Evolutionary conservation across 78 protist genomes (phyloP), one percentile per base, ranked within the genome.

Genomic region (Dictyostelium citrinum): DNA sequence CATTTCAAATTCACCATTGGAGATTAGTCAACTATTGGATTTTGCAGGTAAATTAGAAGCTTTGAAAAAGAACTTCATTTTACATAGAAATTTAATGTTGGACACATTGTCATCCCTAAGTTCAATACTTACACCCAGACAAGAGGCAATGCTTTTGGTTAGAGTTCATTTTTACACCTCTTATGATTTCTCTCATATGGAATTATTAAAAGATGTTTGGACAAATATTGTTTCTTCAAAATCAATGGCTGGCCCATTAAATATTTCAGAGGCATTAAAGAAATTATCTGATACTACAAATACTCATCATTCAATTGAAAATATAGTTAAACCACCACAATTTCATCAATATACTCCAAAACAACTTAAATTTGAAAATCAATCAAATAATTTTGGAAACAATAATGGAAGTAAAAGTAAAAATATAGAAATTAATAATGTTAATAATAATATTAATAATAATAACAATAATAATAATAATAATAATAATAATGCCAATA

Each of bases 341-440:
- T 86, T 86, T 82, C 92, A 86, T 77, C 92, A 86, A 64, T 86
- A 86, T 35, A 77, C 81, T n/a, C 92, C 92, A 37, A 86, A 86
- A 35, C 45, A 33, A 24, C 51, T 41, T 9, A 83, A 83, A 83
- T 27, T 14, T 71, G 29, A 31, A 71, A 43, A 31, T 22, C 77
- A 37, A 27, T 64, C 72, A 24, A 64, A 64, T 64, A 27, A 0
- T 55, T 80, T 27, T 27, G 84, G 61, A 29, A 81, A 61, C 9
- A 81, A 81, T 22, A 81, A 61, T 64, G 22, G 27, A 14, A 61
- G 24, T 22, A 33, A 7, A 6, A 20, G 17, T 24, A 49, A 33
- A 24, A 78, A 24, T 27, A 22, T 78, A 22, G 33, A 22, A 49
- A 5, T 5, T 12, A 77, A 20, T 46, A 77, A 46, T 77, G 49